Conservation (phyloP, 306 rosid species). For the Mimosa bimucronata region DNA sequence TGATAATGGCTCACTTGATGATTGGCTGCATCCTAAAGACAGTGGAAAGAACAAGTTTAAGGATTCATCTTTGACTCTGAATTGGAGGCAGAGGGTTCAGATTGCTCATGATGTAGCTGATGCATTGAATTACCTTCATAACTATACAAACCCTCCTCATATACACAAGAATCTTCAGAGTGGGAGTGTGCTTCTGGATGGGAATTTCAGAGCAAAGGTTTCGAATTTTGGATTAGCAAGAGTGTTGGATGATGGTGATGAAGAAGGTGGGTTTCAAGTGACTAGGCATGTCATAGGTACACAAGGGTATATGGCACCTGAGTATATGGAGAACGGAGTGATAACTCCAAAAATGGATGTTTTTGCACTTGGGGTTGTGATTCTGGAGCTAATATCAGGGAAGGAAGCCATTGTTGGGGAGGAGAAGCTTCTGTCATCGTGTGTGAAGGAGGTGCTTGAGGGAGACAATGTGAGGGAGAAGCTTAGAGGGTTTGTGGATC, state of each 20-base stretch:
- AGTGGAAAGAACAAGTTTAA: conserved; percentile 2
- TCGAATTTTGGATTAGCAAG: conserved; percentile 74
- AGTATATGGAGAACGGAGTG: conserved; percentile 68
- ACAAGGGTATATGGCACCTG: conserved; percentile 83
- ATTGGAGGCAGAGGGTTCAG: conserved; percentile 79
- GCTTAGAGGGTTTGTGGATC: conserved; percentile 62
- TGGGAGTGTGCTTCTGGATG: conserved; percentile 68
- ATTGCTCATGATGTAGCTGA: conserved; percentile 69
- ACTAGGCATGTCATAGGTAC: conserved; percentile 84
- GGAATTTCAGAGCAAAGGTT: conserved; percentile 59
- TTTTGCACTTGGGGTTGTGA: conserved; percentile 71
- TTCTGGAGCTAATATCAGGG: conserved; percentile 74
- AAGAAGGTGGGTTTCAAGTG: conserved; percentile 50
- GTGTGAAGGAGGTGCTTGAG: conserved; percentile 48
- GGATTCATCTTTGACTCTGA: conserved; percentile 21
- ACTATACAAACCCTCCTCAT: conserved; percentile 57
- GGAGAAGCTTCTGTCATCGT: conserved; percentile 34
- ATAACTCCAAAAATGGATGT: conserved; percentile 75
- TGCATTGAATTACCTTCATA: conserved; percentile 77
- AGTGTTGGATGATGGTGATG: conserved; percentile 38
- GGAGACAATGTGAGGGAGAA: conserved; percentile 65
- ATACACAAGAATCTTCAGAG: conserved; percentile 71
- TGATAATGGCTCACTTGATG: conserved; percentile 54
- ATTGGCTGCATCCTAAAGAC: conserved; percentile 47
- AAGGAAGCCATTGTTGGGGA: conserved; percentile 48